Conservation (phyloP, 1,284 basidiomycete species). For the Fomitopsis betulina region DNA sequence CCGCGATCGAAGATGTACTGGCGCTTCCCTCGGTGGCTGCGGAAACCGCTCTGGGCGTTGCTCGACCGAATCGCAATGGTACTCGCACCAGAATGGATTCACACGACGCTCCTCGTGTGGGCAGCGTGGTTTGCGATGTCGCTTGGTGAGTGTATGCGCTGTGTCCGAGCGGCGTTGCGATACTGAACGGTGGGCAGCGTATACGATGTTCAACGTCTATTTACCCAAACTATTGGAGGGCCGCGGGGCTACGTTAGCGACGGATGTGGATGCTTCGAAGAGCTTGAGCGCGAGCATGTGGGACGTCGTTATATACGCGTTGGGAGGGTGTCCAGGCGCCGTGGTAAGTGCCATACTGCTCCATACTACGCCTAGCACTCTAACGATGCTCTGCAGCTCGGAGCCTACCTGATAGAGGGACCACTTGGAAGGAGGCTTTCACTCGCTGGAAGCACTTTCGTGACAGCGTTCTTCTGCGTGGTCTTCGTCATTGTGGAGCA, state of each 20-base stretch:
- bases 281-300: slow-evolving; percentile 64
- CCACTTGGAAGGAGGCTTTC: slow-evolving; percentile 74
- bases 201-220: slow-evolving; percentile 97
- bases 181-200: slow-evolving; percentile 44
- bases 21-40: slow-evolving; percentile 39
- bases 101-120: slow-evolving; percentile 86
- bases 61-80: slow-evolving; percentile 71
- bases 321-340: slow-evolving; percentile 86
- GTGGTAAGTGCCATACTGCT: slow-evolving; percentile 46
- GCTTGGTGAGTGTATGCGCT: slow-evolving; percentile 51
- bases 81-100: slow-evolving; percentile 77
- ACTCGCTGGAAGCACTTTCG: slow-evolving; percentile 75
- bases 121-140: slow-evolving; percentile 78
- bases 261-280: slow-evolving; percentile 31
- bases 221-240: slow-evolving; percentile 87
- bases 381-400: slow-evolving; percentile 48
- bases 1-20: slow-evolving; percentile 34
- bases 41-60: slow-evolving; percentile 60
- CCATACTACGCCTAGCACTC: neutral
- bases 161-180: slow-evolving; percentile 1
- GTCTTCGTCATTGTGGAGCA: slow-evolving; percentile 65
- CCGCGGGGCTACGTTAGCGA: slow-evolving; percentile 26
- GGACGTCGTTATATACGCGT: slow-evolving; percentile 79
- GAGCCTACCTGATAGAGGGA: slow-evolving; percentile 86
- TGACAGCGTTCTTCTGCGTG: slow-evolving; percentile 78